Evolutionary conservation across 2,329 filamentous ascomycete species (phyloP), one percentile per base, ranked within the genome.

Genomic region (Chrysosporium queenslandicum): DNA sequence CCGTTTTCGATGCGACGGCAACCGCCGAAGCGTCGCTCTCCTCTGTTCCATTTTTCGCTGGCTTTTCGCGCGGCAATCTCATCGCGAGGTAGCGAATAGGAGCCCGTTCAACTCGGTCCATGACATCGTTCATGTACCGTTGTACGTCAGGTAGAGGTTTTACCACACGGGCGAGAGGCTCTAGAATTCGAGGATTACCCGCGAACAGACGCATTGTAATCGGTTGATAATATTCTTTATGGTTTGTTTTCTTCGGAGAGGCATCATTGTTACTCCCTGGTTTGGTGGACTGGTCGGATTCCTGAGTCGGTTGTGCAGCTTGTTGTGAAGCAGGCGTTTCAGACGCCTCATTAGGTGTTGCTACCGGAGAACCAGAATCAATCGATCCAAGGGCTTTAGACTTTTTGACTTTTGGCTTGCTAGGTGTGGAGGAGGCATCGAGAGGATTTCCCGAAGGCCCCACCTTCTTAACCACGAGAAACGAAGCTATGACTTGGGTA

Each of bases 131-230:
- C 77, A 80, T 79, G 58, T 77, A 72, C 56, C 71, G 72, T 55
- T 73, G 69, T 2, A 78, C 76, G 57, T 77, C 76, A 1, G 75
- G 71, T 2, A 72, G 64, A 2, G 76, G 71, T 53, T 77, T 78
- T 18, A 82, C 76, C 50, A 79, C 77, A 18, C 76, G 74, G 27
- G 72, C 71, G 8, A 83, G 67, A 2, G 77, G 74, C 52, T 79
- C 75, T 12, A 81, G 69, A 12, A 77, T 69, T 34, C 74, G 71
- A 16, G 76, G 70, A 49, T 77, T 73, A 23, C 71, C 66, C 46
- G 76, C 75, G 34, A 74, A 71, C 39, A 83, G 71, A 37, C 78
- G 75, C 55, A 82, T 76, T 1, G 80, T 83, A 46, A 76, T 66
- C 12, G 74, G 73, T 58, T 76, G 72, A 61, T 74, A 76, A 58